Base-by-base conservation (phyloP, 805 yeast species). In the Saturnispora galanensis region DNA sequence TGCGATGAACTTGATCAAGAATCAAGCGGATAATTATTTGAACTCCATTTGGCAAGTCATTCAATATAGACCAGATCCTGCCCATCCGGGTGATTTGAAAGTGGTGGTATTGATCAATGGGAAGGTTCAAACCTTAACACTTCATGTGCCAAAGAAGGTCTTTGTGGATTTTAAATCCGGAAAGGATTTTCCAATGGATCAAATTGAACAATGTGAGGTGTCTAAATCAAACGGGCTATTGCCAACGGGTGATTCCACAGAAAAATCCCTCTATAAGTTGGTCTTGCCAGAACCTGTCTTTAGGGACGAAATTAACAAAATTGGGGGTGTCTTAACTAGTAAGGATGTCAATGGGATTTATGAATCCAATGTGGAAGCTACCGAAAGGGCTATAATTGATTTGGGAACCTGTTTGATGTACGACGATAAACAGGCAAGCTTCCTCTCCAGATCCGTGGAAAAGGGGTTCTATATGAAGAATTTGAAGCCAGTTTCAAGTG, bases 41-140 rank as follows among this genome's bases (percentile, higher is more conserved):
- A 81, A 81, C 7, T 70, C 85, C 0, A 74, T 79, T 30, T 93
- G 99, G 99, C 87, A 88, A 50, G 70, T 93, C 32, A 61, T 93
- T 31, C 88, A 87, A 52, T 79, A 85, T 55, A 74, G 74, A 48
- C 54, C 62, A 9, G 79, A 80, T 35, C 68, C 70, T 1, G 49
- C 60, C 9, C 65, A 59, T 41, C 82, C 86, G 0, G 97, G 97
- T n/a, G 81, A 76, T 41, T 67, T 90, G 29, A 80, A 77, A 47
- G 96, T 84, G 0, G 76, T 70, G 56, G 87, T 81, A 1, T 57
- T 74, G 50, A 77, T 88, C 33, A 77, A 79, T 51, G 81, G 78
- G 10, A 81, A 79, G 54, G 71, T 93, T 17, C 96, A 87, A 57
- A 69, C 77, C 4, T 72, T 90, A 43, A 73, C 72, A 30, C 74